Evolutionary conservation across 805 yeast genomes (phyloP).

Genomic region (Saturnispora gosingensis): DNA sequence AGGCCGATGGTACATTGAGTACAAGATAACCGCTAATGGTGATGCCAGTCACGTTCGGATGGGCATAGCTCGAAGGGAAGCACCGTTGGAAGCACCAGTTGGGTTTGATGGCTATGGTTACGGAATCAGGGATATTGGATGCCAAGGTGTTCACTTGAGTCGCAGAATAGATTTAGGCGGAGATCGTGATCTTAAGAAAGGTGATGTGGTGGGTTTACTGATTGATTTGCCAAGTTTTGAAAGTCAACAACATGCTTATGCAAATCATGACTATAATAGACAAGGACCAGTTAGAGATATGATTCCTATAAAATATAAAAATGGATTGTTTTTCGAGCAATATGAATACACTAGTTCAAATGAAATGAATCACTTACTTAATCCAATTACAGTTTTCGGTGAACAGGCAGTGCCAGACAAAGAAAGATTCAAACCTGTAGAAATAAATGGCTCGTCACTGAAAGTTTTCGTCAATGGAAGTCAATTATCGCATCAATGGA

Average conservation of each 20-base stretch:
- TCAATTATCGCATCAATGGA: conserved; percentile 46
- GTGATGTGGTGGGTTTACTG: conserved; percentile 78
- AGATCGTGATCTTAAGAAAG: conserved; percentile 38
- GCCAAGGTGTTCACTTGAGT: conserved; percentile 68
- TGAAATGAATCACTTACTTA: conserved; percentile 62
- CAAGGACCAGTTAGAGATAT: conserved; percentile 64
- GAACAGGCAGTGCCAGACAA: conserved; percentile 53
- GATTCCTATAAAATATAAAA: conserved; percentile 76
- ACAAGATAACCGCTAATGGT: conserved; percentile 34
- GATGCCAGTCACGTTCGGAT: conserved; percentile 49
- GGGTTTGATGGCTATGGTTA: conserved; percentile 94
- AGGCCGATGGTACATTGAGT: conserved; percentile 77
- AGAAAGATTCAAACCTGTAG: conserved; percentile 38
- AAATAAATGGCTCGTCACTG: conserved; percentile 49
- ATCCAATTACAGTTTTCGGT: conserved; percentile 64
- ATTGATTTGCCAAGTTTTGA: conserved; percentile 54
- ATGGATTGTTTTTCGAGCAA: conserved; percentile 72
- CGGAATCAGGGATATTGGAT: conserved; percentile 72
- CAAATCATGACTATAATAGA: conserved; percentile 11
- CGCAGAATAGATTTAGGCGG: conserved; percentile 44
- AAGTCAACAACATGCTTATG: conserved; percentile 35
- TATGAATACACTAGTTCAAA: conserved; percentile 67
- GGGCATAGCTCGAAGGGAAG: conserved; percentile 80
- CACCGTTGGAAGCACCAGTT: conserved; percentile 86
- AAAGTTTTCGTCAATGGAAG: conserved; percentile 73